Evolutionary conservation across 768 basidiomycete genomes (phyloP), one percentile per base, ranked within the genome.

Genomic region (Nevesoporus exiguus): DNA sequence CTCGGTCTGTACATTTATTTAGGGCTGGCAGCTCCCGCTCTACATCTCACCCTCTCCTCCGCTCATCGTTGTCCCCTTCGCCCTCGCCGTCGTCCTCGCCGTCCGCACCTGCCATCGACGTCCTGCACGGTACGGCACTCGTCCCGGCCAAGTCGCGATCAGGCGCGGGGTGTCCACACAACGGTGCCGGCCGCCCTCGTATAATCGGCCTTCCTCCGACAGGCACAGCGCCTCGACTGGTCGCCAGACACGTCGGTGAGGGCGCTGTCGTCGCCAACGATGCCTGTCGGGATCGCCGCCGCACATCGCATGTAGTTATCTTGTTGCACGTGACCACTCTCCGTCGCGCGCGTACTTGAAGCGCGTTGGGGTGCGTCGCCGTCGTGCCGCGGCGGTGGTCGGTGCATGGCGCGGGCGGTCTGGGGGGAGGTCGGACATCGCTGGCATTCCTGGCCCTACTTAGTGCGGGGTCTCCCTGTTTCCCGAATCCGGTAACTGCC

Each of bases 21-120:
- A 70, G 69, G 69, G 69, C 71, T 71, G 69, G 71, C 71, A 65
- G 30, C 66, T 51, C 50, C 17, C 29, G 42, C 57, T 59, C 49
- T 47, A 54, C 60, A 42, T 44, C 48, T 11, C 55, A 11, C 54
- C 45, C 34, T 36, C 24, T 19, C 31, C 34, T 49, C 37, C 29
- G n/a, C 49, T 44, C 48, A 37, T 41, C 50, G 36, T 29, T 44
- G 4, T 27, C 31, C 41, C 29, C 56, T 24, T 5, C 59, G 14
- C 45, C 57, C 29, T 15, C 24, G 24, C n/a, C 36, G 3, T 34
- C 34, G 30, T 6, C 19, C 25, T 14, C 48, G 11, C 27, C 37
- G 7, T 10, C 30, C 52, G 3, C 52, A 11, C 37, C 14, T 51
- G 6, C 36, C 5, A 33, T 25, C 49, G n/a, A 37, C 41, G 10